Conservation (phyloP, 768 basidiomycete genomes). For the Xerocomellus amylosporus region DNA sequence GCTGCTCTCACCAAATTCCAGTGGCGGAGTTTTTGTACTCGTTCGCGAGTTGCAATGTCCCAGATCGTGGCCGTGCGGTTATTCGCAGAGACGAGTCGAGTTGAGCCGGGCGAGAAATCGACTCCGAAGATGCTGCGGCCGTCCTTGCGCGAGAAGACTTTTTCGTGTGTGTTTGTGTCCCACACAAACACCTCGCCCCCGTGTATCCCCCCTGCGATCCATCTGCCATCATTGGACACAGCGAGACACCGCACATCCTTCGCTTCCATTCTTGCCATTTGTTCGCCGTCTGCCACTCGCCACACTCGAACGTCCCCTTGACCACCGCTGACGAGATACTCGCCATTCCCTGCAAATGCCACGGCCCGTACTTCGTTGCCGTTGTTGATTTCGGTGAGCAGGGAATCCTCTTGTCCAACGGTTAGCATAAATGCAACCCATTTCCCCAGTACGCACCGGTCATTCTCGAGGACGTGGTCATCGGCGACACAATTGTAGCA, state of each 20-base stretch:
- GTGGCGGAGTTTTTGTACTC: not conserved
- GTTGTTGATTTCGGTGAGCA: not conserved
- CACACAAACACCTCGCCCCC: not conserved
- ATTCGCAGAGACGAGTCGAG: not conserved
- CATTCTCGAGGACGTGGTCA: no score
- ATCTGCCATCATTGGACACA: not conserved
- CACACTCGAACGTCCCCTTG: not conserved
- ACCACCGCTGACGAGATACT: not conserved
- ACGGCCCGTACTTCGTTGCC: not conserved
- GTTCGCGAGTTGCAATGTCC: not conserved
- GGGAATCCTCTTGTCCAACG: not conserved
- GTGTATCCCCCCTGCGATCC: slow-evolving; percentile 3
- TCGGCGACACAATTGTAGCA: not conserved
- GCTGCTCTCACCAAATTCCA: not conserved
- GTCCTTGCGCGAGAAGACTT: not conserved
- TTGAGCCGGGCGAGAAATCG: slow-evolving; percentile 5
- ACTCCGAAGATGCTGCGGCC: not conserved
- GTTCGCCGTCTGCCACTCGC: not conserved
- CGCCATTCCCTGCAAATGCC: not conserved
- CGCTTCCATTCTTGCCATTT: not conserved
- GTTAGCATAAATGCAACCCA: not conserved
- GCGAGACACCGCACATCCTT: not conserved
- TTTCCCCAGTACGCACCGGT: not conserved
- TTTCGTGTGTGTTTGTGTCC: not conserved
- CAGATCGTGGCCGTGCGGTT: not conserved